phyloP scores from a whole-genome alignment of 345 rosid species.

The Pistacia integerrima region DNA sequence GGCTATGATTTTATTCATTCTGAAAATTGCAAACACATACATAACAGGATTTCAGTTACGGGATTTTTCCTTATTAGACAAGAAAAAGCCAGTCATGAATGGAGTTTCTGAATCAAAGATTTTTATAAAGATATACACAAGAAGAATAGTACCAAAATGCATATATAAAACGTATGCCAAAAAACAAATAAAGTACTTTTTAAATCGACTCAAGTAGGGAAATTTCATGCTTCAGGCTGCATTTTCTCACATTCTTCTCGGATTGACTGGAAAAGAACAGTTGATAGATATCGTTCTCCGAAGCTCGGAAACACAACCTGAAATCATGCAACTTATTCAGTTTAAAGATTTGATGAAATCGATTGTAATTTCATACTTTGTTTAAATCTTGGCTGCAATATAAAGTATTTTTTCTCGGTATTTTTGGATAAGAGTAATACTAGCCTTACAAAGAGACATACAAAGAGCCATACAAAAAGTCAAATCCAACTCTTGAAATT shows the following conservation, averaged over 20 bases:
- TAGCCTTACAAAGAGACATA: too few species aligned
- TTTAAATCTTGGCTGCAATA: too few species aligned
- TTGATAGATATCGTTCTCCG: slow-evolving; percentile 85
- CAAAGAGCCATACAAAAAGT: too few species aligned
- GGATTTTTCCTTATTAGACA: not conserved
- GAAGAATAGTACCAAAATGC: not conserved
- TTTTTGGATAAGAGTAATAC: too few species aligned
- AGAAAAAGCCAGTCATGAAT: too few species aligned
- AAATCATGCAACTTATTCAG: not conserved
- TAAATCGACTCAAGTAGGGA: not conserved
- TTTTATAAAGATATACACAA: not conserved
- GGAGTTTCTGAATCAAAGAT: not conserved
- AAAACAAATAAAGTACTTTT: not conserved
- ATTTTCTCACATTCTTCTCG: slow-evolving; percentile 87
- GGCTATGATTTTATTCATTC: not conserved
- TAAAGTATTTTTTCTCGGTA: too few species aligned
- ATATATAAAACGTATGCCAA: not conserved
- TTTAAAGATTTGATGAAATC: too few species aligned
- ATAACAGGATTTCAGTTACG: not conserved
- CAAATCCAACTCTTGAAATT: too few species aligned
- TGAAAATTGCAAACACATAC: not conserved
- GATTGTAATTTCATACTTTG: too few species aligned
- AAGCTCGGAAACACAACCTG: slow-evolving; percentile 98
- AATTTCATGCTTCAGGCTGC: slow-evolving; percentile 65
- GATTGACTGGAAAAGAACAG: slow-evolving; percentile 88